phyloP scores from a whole-genome alignment of 2,329 filamentous ascomycete genomes.

The Metarhizium humberi region DNA sequence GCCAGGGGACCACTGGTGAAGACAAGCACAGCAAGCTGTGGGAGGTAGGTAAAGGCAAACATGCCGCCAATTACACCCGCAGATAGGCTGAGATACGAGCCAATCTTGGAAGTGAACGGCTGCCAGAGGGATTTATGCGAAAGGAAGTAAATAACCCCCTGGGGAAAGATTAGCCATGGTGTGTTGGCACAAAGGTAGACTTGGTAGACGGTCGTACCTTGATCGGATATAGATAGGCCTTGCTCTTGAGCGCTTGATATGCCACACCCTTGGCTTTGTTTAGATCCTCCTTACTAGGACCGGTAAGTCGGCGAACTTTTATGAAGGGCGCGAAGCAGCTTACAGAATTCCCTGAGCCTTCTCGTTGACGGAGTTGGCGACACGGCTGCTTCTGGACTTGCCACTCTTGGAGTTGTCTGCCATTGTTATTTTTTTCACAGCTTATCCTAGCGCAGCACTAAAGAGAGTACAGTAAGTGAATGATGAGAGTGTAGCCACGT shows the following conservation, averaged over 20 bases:
- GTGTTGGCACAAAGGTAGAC: not conserved
- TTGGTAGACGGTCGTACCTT: conserved; percentile 34
- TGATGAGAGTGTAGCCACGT: not conserved
- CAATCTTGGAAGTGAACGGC: conserved; percentile 45
- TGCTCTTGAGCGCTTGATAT: conserved; percentile 61
- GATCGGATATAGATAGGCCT: conserved; percentile 79
- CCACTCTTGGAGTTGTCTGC: conserved; percentile 9
- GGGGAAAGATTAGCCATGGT: conserved; percentile 1
- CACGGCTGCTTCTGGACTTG: conserved; percentile 18
- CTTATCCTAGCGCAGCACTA: not conserved
- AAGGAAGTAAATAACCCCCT: conserved; percentile 52
- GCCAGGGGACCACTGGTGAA: conserved; percentile 80
- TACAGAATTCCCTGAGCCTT: conserved; percentile 44
- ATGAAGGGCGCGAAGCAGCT: not conserved
- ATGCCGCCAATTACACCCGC: conserved; percentile 64
- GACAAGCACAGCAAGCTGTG: conserved; percentile 73
- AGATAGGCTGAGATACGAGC: conserved; percentile 60
- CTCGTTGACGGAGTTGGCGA: conserved; percentile 29
- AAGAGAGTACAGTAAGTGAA: not conserved
- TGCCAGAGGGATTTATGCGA: conserved; percentile 48
- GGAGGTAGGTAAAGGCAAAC: conserved; percentile 81
- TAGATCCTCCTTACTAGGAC: conserved; percentile 57
- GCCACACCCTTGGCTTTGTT: conserved; percentile 55
- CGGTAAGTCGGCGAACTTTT: not conserved
- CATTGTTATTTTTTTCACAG: conserved; percentile 3